These are phyloP conservation scores for Teratosphaeria viscida DNA, from an alignment of 2,329 filamentous ascomycete genomes.

Conservation along the genomic window DNA sequence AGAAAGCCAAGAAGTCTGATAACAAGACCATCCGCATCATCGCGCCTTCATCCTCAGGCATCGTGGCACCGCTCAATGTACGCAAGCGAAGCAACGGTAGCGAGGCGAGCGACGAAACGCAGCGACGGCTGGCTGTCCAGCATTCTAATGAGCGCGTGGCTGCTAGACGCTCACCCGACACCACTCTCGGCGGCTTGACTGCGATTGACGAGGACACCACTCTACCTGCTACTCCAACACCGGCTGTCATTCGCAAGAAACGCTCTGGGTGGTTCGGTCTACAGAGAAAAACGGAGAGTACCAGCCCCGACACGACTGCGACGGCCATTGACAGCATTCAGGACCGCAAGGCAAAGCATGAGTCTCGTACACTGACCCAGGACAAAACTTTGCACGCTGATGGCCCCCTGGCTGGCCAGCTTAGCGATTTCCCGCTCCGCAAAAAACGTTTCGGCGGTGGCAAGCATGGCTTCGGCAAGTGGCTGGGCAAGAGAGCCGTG, in stretches of 20 bases:
- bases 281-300: conserved; percentile 13
- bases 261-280: conserved; percentile 38
- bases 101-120: conserved; percentile 12
- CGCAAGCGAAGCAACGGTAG: conserved; percentile 36
- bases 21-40: conserved; percentile 48
- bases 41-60: conserved; percentile 39
- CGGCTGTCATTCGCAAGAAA: conserved; percentile 29
- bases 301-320: not conserved
- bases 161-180: conserved; percentile 9
- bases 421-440: conserved; percentile 36
- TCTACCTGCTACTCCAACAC: conserved; percentile 12
- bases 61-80: conserved; percentile 45
- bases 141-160: conserved; percentile 12
- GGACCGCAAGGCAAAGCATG: conserved; percentile 9
- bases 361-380: not conserved
- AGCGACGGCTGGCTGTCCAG: conserved; percentile 9
- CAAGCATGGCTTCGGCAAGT: conserved; percentile 41
- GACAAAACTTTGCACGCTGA: conserved; percentile 23
- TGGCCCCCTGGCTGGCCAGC: conserved; percentile 20
- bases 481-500: conserved; percentile 41
- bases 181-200: conserved; percentile 13
- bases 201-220: conserved; percentile 21
- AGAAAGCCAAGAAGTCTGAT: conserved; percentile 20
- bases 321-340: conserved; percentile 9
- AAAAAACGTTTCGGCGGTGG: conserved; percentile 23